Percentiles rank a stretch among this genome's conserved stretches.
Conservation (phyloP, 176 grass and related monocot species). For the Hordeum vulgare region MorexV3_pseudomolecules_assembly NC_058518.1:51618657-51619156, state of each 20-base stretch:
- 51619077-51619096: not conserved
- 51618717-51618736: too few relatives aligned
- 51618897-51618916: slow-evolving; percentile 14
- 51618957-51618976: not conserved
- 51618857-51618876: slow-evolving; percentile 24
- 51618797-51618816: slow-evolving; percentile 34
- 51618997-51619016: not conserved
- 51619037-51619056: not conserved
- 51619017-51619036: slow-evolving; percentile 11
- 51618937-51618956: not conserved
- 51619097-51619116: not conserved
- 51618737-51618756: not conserved
- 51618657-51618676: too few relatives aligned
- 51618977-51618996: slow-evolving; percentile 1
- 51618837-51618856: slow-evolving; percentile 22
- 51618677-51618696: too few relatives aligned
- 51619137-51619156: not conserved
- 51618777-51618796: slow-evolving; percentile 3
- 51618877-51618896: slow-evolving; percentile 28
- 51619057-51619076: not conserved
- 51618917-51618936: not conserved
- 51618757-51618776: not conserved
- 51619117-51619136: not conserved
- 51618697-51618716: too few relatives aligned
- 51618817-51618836: slow-evolving; percentile 41